Evolutionary conservation across 2,329 filamentous ascomycete genomes (phyloP).

Genomic region (Colletotrichum sp.): DNA sequence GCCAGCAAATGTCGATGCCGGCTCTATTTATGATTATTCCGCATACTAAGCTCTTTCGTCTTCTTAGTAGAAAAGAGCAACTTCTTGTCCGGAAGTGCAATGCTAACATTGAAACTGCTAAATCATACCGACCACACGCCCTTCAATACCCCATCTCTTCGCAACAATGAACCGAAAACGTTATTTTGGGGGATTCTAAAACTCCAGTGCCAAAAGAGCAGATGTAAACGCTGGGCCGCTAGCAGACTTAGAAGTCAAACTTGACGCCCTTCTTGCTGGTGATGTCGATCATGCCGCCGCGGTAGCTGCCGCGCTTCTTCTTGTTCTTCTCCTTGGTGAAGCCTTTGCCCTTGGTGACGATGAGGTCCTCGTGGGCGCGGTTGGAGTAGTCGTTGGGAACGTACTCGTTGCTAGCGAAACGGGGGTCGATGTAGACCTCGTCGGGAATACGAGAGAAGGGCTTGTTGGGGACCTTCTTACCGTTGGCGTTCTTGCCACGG

Average conservation of each 20-base stretch:
- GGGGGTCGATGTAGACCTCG: conserved; percentile 70
- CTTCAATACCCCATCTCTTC: background rate
- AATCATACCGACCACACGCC: background rate
- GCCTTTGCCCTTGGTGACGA: conserved; percentile 91
- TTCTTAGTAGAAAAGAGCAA: background rate
- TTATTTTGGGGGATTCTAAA: background rate
- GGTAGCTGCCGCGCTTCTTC: conserved; percentile 90
- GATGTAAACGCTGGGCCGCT: background rate
- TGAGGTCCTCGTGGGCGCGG: conserved; percentile 84
- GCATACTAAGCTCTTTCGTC: background rate
- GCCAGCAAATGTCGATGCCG: background rate
- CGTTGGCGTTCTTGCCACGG: conserved; percentile 42
- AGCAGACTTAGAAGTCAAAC: conserved; percentile 77
- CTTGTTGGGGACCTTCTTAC: conserved; percentile 59
- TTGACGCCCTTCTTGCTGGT: conserved; percentile 84
- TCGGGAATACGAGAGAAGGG: conserved; percentile 81
- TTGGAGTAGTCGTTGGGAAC: conserved; percentile 87
- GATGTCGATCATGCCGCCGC: conserved; percentile 87
- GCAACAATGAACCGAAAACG: background rate
- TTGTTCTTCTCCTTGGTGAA: conserved; percentile 99
- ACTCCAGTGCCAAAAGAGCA: conserved; percentile 6
- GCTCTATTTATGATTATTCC: background rate
- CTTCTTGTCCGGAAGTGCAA: background rate
- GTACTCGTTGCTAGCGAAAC: conserved; percentile 80
- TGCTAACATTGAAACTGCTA: background rate